Evolutionary conservation across 1,284 basidiomycete species (phyloP), one percentile per base, ranked within the genome.

Genomic region (Apiotrichum laibachii): DNA sequence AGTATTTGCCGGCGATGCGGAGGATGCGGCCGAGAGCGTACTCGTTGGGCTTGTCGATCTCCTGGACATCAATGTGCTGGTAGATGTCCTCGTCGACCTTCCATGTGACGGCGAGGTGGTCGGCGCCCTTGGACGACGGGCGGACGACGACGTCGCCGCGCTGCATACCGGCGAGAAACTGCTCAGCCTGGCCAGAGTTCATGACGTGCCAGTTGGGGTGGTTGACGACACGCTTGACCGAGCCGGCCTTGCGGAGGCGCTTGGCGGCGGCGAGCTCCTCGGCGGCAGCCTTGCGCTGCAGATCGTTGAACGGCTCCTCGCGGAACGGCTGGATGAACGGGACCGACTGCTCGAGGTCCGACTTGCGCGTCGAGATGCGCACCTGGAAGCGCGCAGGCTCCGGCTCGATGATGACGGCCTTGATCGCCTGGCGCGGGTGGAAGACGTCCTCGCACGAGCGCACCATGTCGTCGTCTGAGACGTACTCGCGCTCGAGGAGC

Each of bases 151-250:
- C 92, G 75, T 97, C 93, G 15, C 94, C 96, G 34, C 91, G 85
- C 68, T 93, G 92, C 77, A 92, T 89, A 65, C 88, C 88, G 58
- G 92, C 90, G 55, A 99, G 82, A 75, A 89, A 91, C 55, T 86
- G 83, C 77, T 99, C 95, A 2, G 96, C 94, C 68, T 97, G 89
- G 21, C 83, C 81, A 39, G 91, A 87, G 71, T 92, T 95, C 82
- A 97, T 89, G 74, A 96, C 92, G 75, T 95, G 91, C 85, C 97
- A 99, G 79, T 97, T 94, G 4, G 96, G 96, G 76, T 99, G 96
- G 75, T 98, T 94, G 81, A 99, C 92, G 50, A 95, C 86, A 31
- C 96, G 84, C 63, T 92, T 86, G 55, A 86, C 84, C 71, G 85
- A 81, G 72, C 89, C 85, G 47, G 86, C 85, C 75, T 92, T 86